These are phyloP conservation scores for Kluyveromyces sp. DNA, from an alignment of 1,139 yeast genomes.

Conservation along the genomic window DNA sequence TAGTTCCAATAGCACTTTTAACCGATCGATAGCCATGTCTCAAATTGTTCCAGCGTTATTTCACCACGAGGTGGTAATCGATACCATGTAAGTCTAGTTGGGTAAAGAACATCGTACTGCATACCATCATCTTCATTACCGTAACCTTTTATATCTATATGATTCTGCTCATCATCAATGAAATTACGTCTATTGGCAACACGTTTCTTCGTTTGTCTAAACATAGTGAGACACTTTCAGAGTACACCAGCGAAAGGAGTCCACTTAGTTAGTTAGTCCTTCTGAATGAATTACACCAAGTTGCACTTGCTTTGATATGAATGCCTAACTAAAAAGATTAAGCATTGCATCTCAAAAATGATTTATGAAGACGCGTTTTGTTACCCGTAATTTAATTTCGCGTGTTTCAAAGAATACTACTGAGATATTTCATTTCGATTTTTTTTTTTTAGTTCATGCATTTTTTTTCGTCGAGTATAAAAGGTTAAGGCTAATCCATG, in stretches of 20 bases:
- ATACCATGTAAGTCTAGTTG: conserved; percentile 43
- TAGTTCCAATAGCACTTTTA: conserved; percentile 74
- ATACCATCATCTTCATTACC: conserved; percentile 23
- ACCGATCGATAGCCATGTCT: conserved; percentile 87
- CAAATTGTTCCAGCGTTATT: conserved; percentile 86
- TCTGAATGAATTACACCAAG: neutral
- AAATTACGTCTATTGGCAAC: conserved; percentile 70
- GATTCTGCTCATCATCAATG: conserved; percentile 29
- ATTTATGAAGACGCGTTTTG: too few species aligned
- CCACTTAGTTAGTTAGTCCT: too few species aligned
- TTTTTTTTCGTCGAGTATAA: too few species aligned
- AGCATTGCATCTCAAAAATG: neutral
- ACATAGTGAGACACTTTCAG: conserved; percentile 38
- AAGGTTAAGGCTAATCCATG: too few species aligned
- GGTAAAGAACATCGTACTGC: conserved; percentile 26
- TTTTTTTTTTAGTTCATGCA: too few species aligned
- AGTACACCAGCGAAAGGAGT: neutral
- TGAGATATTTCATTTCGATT: too few species aligned
- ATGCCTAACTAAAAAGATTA: neutral
- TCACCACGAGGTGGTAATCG: conserved; percentile 71
- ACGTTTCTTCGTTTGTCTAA: conserved; percentile 67
- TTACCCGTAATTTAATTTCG: too few species aligned
- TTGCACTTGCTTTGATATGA: neutral
- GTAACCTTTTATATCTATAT: conserved; percentile 9
- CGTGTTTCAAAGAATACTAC: too few species aligned